Conservation (phyloP, 2,329 filamentous ascomycete genomes). For the Hyphodiscus sp. region DNA sequence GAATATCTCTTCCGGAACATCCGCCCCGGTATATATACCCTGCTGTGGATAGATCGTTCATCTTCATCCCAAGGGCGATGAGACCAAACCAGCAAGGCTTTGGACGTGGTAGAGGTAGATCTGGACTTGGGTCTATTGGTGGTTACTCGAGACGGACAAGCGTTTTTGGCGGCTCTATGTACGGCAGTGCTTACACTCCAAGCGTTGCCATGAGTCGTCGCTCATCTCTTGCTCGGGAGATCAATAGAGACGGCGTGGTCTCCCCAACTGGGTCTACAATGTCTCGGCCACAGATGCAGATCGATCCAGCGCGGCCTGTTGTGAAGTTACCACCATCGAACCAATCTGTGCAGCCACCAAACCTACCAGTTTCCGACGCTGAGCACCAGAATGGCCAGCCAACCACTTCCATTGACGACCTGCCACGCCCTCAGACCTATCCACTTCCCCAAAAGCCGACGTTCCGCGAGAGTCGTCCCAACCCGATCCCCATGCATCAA, state of each 20-base stretch:
- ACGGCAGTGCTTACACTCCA: conserved; percentile 74
- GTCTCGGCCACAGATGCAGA: conserved; percentile 56
- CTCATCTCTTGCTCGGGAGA: conserved; percentile 67
- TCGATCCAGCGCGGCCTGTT: conserved; percentile 62
- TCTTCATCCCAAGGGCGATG: conserved; percentile 92
- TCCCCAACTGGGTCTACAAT: conserved; percentile 77
- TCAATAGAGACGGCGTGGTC: conserved; percentile 65
- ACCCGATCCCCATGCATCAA: conserved; percentile 73
- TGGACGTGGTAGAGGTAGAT: conserved; percentile 62
- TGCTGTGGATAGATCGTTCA: conserved; percentile 84
- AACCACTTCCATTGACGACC: conserved; percentile 35
- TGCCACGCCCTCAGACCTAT: conserved; percentile 45
- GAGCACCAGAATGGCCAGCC: conserved; percentile 18
- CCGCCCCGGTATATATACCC: conserved; percentile 86
- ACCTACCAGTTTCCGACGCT: conserved; percentile 28
- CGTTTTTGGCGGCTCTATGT: conserved; percentile 61
- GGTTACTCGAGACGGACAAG: conserved; percentile 76
- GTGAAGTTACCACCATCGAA: conserved; percentile 69
- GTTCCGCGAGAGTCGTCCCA: conserved; percentile 50
- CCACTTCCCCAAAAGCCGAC: conserved; percentile 52
- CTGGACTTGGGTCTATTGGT: conserved; percentile 61
- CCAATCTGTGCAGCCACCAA: conserved; percentile 22
- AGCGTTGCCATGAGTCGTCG: conserved; percentile 84
- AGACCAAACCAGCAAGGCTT: conserved; percentile 85
- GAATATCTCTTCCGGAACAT: conserved; percentile 79